Conservation (phyloP, 2,329 filamentous ascomycete species). For the Mycocentrospora acerina region DNA sequence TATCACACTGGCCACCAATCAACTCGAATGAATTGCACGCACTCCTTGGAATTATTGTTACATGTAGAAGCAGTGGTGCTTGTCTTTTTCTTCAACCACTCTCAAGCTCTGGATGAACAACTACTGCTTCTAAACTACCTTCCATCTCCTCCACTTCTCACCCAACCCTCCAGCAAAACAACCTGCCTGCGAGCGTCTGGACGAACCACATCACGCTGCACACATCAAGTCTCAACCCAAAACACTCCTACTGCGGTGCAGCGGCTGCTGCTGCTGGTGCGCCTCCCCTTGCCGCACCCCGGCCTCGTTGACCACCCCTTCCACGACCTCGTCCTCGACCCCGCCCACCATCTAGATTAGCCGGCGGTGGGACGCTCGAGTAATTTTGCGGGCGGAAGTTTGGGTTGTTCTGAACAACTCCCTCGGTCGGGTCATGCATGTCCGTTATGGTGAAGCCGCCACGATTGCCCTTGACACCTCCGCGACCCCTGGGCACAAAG, state of each 20-base stretch:
- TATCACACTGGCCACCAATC: too few relatives aligned
- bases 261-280: slow-evolving; percentile 18
- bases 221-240: too few relatives aligned
- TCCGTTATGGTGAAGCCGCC: slow-evolving; percentile 51
- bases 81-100: too few relatives aligned
- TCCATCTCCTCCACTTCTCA: too few relatives aligned
- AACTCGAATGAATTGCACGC: too few relatives aligned
- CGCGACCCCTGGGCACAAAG: slow-evolving; percentile 44
- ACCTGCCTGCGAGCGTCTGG: too few relatives aligned
- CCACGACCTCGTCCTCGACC: slow-evolving; percentile 33
- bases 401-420: slow-evolving; percentile 58
- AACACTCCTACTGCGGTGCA: slow-evolving; percentile 15
- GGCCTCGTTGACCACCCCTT: slow-evolving; percentile 33
- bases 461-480: slow-evolving; percentile 40
- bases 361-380: slow-evolving; percentile 40
- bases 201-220: background rate
- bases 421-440: slow-evolving; percentile 53
- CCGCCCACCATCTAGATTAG: slow-evolving; percentile 32
- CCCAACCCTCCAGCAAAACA: too few relatives aligned
- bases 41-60: too few relatives aligned
- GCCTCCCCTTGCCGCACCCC: slow-evolving; percentile 32
- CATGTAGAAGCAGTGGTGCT: too few relatives aligned
- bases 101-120: too few relatives aligned
- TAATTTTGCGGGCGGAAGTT: slow-evolving; percentile 56
- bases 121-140: too few relatives aligned